Conservation (phyloP, 2,329 filamentous ascomycete genomes). For the Fusarium ambrosium region DNA sequence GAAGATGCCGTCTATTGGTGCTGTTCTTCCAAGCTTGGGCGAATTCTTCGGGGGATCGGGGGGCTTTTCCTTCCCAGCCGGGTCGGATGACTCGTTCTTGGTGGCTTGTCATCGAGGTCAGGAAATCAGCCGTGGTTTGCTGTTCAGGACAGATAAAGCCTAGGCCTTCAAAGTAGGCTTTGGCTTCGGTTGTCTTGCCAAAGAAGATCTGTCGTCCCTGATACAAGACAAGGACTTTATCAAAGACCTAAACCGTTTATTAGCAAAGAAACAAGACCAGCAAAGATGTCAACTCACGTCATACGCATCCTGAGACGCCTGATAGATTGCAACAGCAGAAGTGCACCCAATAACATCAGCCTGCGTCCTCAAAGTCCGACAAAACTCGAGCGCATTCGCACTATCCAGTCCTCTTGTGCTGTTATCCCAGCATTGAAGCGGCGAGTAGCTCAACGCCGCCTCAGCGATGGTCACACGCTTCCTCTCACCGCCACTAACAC, state of each 20-base stretch:
- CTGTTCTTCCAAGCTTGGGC: conserved; percentile 52
- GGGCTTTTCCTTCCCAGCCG: conserved; percentile 51
- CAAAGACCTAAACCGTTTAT: conserved; percentile 62
- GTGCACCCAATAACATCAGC: conserved; percentile 71
- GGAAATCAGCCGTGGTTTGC: conserved; percentile 79
- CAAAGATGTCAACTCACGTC: conserved; percentile 35
- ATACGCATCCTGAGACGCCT: conserved; percentile 62
- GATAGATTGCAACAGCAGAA: conserved; percentile 74
- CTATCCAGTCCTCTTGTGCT: conserved; percentile 74
- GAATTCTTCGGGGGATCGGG: conserved; percentile 55
- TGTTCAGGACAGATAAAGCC: conserved; percentile 70
- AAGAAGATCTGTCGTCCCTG: conserved; percentile 74
- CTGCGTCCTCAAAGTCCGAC: conserved; percentile 69
- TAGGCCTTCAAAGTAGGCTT: conserved; percentile 46
- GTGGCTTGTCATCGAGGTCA: conserved; percentile 66
- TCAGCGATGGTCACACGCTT: conserved; percentile 57
- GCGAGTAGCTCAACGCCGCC: conserved; percentile 53
- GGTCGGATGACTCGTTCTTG: conserved; percentile 51
- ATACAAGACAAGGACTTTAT: conserved; percentile 77
- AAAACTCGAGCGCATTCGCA: conserved; percentile 75
- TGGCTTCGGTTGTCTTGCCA: conserved; percentile 44
- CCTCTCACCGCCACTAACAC: conserved; percentile 66
- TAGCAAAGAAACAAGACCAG: not conserved
- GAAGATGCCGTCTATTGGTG: conserved; percentile 39
- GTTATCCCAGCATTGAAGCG: conserved; percentile 79